A percentile compares a stretch with the other conserved stretches of the same genome.
phyloP scores from a whole-genome alignment of 148 eudicot species.

The Mesembryanthemum crystallinum region DNA sequence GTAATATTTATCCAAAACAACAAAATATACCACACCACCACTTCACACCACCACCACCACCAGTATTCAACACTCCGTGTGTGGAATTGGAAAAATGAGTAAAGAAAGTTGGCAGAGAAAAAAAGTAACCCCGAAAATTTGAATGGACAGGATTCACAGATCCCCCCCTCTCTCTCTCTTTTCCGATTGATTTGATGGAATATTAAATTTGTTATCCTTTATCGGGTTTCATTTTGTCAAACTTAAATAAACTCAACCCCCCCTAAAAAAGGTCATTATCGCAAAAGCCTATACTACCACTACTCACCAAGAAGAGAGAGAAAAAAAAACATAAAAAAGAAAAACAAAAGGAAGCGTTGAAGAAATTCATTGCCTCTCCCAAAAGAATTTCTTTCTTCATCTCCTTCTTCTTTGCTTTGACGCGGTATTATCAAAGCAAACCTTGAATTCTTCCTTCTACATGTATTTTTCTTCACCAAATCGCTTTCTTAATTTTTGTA shows the following conservation, averaged over 20 bases:
- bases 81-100: neutral
- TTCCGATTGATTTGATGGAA: neutral
- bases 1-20: too few relatives aligned
- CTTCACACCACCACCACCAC: too few relatives aligned
- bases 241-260: neutral
- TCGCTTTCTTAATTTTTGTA: neutral
- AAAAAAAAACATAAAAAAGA: neutral
- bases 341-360: constrained; percentile 30
- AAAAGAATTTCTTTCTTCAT: neutral
- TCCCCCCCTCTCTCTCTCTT: neutral
- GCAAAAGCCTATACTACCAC: neutral
- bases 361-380: constrained; percentile 14
- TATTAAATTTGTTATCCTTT: neutral
- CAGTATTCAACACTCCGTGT: neutral
- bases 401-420: neutral
- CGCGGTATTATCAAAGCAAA: neutral
- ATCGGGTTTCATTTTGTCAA: neutral
- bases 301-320: too few relatives aligned
- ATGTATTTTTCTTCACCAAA: neutral
- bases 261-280: constrained; percentile 15
- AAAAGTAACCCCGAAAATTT: neutral
- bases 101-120: neutral
- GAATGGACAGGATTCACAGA: neutral
- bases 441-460: neutral
- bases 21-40: too few relatives aligned